Base-by-base conservation (phyloP, 2,329 filamentous ascomycete species). In the Colletotrichum sp. region DNA sequence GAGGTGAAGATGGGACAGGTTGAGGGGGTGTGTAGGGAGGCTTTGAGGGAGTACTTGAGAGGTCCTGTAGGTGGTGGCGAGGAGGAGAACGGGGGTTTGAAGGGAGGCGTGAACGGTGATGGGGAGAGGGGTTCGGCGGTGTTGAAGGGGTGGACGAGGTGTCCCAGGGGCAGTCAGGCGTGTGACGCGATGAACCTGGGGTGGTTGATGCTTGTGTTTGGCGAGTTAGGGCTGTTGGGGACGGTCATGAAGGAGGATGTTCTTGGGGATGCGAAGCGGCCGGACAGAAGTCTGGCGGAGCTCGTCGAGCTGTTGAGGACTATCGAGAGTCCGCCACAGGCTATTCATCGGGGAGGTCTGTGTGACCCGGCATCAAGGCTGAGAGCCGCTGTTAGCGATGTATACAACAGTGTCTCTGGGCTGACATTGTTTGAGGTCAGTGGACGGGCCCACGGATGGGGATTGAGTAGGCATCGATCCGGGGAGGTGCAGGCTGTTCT, bases 111-210 rank as follows among this genome's bases (percentile, higher is more conserved):
- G 75, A 16, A 76, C 78, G 18, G 79, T 84, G 32, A 69, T 80
- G n/a, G 85, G 83, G 36, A 82, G 80, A 49, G 44, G 9, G 44
- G 5, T 21, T 21, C 44, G 30, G 77, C 78, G 18, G 79, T 80
- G 4, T 74, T 84, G 36, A 69, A 79, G n/a, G 85, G 83, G 36
- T 82, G 80, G 1, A 84, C 88, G 5, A 85, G 89, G 39, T 91
- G 89, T 72, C 88, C 88, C 18, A 88, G 85, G 72, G 87, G 88
- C 1, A 88, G 85, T 70, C 88, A 88, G 70, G 82, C 83, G 79
- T 91, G 89, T 71, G 90, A 91, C 77, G 88, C 89, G 0, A 86
- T 86, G 0, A 90, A 89, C 69, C 82, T 91, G 0, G 89, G 89
- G 5, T 91, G 89, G 88, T 79, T 90, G 39, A 89, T 91, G 86